These are phyloP conservation scores for Inga leiocalycina DNA, from an alignment of 306 rosid species.

Conservation along the genomic window DNA sequence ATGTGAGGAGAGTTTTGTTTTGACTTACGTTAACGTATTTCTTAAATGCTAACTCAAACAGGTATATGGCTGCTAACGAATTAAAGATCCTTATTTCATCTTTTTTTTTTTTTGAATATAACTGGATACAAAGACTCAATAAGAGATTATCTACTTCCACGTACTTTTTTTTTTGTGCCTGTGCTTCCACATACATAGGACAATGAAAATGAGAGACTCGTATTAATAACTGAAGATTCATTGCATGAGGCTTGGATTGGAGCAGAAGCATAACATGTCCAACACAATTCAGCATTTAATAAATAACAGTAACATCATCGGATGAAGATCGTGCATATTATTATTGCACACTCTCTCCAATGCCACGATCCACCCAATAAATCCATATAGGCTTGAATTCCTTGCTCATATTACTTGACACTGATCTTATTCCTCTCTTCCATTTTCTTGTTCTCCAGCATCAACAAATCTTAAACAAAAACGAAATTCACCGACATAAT, in stretches of 20 bases:
- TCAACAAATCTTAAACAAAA: slow-evolving; percentile 18
- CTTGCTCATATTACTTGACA: slow-evolving; percentile 32
- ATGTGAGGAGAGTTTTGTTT: too few relatives aligned
- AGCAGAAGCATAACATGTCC: background rate
- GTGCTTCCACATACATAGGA: background rate
- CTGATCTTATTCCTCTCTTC: slow-evolving; percentile 29
- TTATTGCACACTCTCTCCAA: slow-evolving; percentile 19
- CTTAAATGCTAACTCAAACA: too few relatives aligned
- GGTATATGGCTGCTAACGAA: too few relatives aligned
- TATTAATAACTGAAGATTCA: background rate
- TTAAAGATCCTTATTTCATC: too few relatives aligned
- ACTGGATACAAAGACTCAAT: too few relatives aligned
- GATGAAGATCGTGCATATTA: slow-evolving; percentile 27
- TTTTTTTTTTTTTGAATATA: too few relatives aligned
- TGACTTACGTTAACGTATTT: too few relatives aligned
- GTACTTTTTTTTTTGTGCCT: too few relatives aligned
- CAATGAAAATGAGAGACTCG: background rate
- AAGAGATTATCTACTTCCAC: too few relatives aligned
- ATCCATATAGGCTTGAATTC: slow-evolving; percentile 11
- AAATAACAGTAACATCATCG: slow-evolving; percentile 34
- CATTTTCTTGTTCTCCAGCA: background rate
- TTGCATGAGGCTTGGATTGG: slow-evolving; percentile 22
- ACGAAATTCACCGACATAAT: slow-evolving; percentile 31
- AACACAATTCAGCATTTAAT: slow-evolving; percentile 24
- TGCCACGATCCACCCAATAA: slow-evolving; percentile 35